Evolutionary conservation across 2,329 filamentous ascomycete genomes (phyloP).

Genomic region (Epichloe sibirici): DNA sequence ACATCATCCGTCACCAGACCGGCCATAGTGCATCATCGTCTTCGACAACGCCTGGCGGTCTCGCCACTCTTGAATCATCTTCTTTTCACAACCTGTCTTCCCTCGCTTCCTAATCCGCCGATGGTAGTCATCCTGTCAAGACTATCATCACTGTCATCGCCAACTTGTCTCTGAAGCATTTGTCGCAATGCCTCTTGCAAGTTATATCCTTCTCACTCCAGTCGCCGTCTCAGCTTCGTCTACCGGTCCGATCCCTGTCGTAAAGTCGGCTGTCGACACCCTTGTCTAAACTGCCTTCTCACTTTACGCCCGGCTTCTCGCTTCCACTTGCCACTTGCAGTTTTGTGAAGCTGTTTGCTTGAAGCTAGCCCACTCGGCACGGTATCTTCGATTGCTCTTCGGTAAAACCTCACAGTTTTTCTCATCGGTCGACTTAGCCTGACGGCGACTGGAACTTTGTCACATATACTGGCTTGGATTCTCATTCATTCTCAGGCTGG

Average conservation of each 20-base stretch:
- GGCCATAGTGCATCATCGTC: background rate
- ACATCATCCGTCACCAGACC: conserved; percentile 2
- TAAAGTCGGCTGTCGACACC: conserved; percentile 31
- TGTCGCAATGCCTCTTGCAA: conserved; percentile 47
- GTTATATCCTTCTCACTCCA: conserved; percentile 36
- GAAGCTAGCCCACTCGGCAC: conserved; percentile 25
- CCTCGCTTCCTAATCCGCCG: conserved; percentile 9
- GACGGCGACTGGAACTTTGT: conserved; percentile 42
- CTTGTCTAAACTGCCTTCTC: conserved; percentile 31
- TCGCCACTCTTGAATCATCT: background rate
- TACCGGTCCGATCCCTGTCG: conserved; percentile 46
- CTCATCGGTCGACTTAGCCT: conserved; percentile 36
- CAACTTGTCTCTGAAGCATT: conserved; percentile 20
- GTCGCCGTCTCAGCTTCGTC: conserved; percentile 52
- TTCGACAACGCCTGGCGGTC: background rate
- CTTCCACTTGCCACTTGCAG: conserved; percentile 24
- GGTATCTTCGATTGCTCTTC: conserved; percentile 19
- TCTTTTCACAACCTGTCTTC: background rate
- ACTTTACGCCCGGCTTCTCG: conserved; percentile 24
- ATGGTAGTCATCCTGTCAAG: conserved; percentile 24
- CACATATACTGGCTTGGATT: conserved; percentile 19
- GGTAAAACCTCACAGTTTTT: conserved; percentile 21
- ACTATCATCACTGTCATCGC: conserved; percentile 15
- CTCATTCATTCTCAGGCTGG: conserved; percentile 14
- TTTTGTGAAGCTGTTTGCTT: conserved; percentile 23